Conservation (phyloP, 2,329 filamentous ascomycete species). For the Eutypa lata region DNA sequence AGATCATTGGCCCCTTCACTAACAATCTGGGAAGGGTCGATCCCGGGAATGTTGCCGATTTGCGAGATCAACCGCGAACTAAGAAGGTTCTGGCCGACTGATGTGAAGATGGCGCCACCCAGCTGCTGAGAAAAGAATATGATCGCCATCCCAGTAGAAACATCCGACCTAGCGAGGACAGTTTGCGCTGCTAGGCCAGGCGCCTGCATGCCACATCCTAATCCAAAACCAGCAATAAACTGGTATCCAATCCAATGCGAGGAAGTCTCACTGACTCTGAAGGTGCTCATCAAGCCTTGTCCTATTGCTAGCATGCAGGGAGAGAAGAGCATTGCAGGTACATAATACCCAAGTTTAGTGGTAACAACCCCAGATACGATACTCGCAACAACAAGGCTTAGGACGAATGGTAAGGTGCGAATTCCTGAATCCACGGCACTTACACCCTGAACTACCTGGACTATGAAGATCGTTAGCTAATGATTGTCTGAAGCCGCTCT, state of each 20-base stretch:
- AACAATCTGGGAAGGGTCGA: conserved; percentile 32
- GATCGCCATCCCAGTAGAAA: conserved; percentile 41
- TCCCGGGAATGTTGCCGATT: conserved; percentile 27
- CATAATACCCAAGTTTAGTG: conserved; percentile 57
- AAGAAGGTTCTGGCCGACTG: conserved; percentile 41
- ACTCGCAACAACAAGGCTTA: conserved; percentile 52
- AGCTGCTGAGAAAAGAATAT: conserved; percentile 46
- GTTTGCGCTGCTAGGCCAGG: conserved; percentile 50
- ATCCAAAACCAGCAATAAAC: conserved; percentile 55
- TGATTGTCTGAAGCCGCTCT: background rate
- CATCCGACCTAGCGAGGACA: conserved; percentile 38
- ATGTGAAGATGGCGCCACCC: conserved; percentile 44
- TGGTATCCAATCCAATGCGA: conserved; percentile 59
- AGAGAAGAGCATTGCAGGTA: conserved; percentile 52
- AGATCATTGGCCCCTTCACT: conserved; percentile 47
- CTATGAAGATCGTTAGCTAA: conserved; percentile 10
- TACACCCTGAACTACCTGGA: conserved; percentile 55
- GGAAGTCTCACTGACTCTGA: conserved; percentile 42
- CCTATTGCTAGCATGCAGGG: conserved; percentile 50
- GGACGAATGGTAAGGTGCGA: conserved; percentile 54
- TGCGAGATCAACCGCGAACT: conserved; percentile 30
- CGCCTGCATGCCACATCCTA: conserved; percentile 59
- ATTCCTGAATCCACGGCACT: conserved; percentile 53
- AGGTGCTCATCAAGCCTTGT: conserved; percentile 56
- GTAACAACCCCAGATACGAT: conserved; percentile 46